Base-by-base conservation (phyloP, 306 rosid genomes). In the Senna siamea region DNA sequence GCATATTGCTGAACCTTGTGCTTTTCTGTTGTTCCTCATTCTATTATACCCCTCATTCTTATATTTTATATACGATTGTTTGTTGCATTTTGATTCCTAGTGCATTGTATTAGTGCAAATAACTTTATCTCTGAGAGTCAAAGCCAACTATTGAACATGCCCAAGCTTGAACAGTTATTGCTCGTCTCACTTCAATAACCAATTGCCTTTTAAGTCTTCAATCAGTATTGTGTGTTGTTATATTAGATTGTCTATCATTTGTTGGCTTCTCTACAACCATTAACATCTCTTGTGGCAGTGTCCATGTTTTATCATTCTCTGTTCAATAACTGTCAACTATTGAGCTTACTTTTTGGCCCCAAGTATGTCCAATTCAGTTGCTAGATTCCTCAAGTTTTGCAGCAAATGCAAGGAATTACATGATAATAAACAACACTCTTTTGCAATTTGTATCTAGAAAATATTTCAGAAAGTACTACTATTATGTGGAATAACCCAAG, bases 391-490 rank as follows among this genome's bases (percentile, higher is more conserved):
- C 10, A 13, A 46, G 23, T n/a, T 26, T 66, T 68, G 9, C 28
- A 5, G 11, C 30, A n/a, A 50, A 15, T 47, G 51, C 19, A 8
- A 9, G 37, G 34, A 68, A 68, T 7, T 28, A 9, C 46, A 15
- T 41, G 62, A 37, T 73, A 35, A 68, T 47, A 47, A 79, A 40
- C 35, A 9, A n/a, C 52, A n/a, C 19, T 30, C 6, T 73, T 58
- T 61, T 51, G 30, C 35, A 7, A 23, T 69, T 50, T 10, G 26
- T 48, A n/a, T n/a, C n/a, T 7, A 4, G 18, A 48, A 38, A 35
- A 41, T 65, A 62, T 81, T 70, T 65, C 8, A 41, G 15, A 47
- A 35, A 47, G 48, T 55, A 30, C 69, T 17, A 18, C 55, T 55
- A 17, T 70, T 10, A 28, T 55, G 13, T 62, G 56, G 54, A 34